Evolutionary conservation across 208 protist species (phyloP), one percentile per base, ranked within the genome.

Genomic region (Tritrichomonas foetus): DNA sequence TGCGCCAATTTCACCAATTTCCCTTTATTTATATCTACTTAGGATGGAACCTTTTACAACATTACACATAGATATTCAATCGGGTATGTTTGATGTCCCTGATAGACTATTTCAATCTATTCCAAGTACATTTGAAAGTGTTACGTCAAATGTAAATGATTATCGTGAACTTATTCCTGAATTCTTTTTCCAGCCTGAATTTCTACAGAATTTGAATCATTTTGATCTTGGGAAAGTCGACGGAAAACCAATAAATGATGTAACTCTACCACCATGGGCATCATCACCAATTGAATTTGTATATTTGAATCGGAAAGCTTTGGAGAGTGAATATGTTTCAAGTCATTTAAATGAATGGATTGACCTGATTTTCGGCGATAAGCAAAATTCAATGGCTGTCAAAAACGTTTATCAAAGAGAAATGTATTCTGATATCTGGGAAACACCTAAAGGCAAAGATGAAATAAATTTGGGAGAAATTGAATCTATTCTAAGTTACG

Each of bases 161-260:
- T 82, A 47, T 41, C 30, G 33, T n/a, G 95, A 96, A 72, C 94
- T 97, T 22, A 95, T 95, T 27, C 96, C 96, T 44, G 96, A 97
- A 93, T 96, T 96, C 47, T 97, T 94, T 92, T 96, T 95, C 94
- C 92, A 94, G n/a, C 93, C 96, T 0, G 95, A 96, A 27, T 95
- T 96, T 55, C 93, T 97, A 8, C 25, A 93, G 14, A 96, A 96
- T 75, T n/a, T 36, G n/a, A 95, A 95, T 94, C 11, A 53, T n/a
- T 93, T 96, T 36, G 39, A 94, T n/a, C 94, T 97, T n/a, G 96
- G 96, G 22, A 30, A 49, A 27, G 47, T 16, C 30, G 41, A 11
- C n/a, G 33, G 61, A 80, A 27, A 64, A 94, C 9, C 14, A 82
- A 30, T 82, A 11, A 50, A 82, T 44, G 74, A 82, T 30, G 74